Percentiles rank a stretch among this genome's conserved stretches.
Conservation (phyloP, 2,329 filamentous ascomycete species). For the Stagonosporopsis tanaceti region DNA sequence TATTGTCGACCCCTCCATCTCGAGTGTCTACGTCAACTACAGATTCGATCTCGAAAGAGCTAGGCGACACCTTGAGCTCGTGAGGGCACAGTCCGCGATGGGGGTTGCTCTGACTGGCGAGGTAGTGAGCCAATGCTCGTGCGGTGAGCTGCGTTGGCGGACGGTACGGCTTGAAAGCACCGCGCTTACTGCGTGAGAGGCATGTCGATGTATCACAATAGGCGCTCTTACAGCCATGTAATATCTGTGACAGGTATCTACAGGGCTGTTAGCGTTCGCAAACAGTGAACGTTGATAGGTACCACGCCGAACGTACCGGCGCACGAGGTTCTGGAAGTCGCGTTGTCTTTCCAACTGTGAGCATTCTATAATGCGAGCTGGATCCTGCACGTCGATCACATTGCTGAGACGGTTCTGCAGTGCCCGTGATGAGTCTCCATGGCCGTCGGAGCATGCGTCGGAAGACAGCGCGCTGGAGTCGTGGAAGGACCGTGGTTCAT, state of each 20-base stretch:
- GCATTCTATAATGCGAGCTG: conserved; percentile 42
- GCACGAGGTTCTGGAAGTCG: conserved; percentile 44
- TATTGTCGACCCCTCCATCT: not conserved
- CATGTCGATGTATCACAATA: conserved; percentile 79
- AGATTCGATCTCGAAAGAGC: conserved; percentile 34
- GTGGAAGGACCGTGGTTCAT: conserved; percentile 5
- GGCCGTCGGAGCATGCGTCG: not conserved
- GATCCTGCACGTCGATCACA: conserved; percentile 35
- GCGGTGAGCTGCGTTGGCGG: conserved; percentile 84
- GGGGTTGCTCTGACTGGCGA: conserved; percentile 82
- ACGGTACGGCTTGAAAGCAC: conserved; percentile 73
- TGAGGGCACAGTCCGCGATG: conserved; percentile 72
- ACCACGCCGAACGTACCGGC: conserved; percentile 29
- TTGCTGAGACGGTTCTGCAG: conserved; percentile 6
- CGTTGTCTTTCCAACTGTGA: conserved; percentile 38
- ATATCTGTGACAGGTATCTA: conserved; percentile 83
- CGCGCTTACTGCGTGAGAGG: conserved; percentile 76
- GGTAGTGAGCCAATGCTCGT: conserved; percentile 78
- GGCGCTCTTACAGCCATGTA: conserved; percentile 76
- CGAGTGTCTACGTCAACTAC: conserved; percentile 5
- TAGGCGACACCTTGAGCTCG: conserved; percentile 45
- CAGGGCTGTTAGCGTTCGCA: conserved; percentile 3
- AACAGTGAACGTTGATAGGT: conserved; percentile 1
- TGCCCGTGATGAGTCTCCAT: conserved; percentile 1
- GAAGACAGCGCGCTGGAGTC: not conserved